A percentile compares a stretch with the other conserved stretches of the same genome.
Conservation (phyloP, 2,329 filamentous ascomycete genomes). For the Zopfia rhizophila region DNA sequence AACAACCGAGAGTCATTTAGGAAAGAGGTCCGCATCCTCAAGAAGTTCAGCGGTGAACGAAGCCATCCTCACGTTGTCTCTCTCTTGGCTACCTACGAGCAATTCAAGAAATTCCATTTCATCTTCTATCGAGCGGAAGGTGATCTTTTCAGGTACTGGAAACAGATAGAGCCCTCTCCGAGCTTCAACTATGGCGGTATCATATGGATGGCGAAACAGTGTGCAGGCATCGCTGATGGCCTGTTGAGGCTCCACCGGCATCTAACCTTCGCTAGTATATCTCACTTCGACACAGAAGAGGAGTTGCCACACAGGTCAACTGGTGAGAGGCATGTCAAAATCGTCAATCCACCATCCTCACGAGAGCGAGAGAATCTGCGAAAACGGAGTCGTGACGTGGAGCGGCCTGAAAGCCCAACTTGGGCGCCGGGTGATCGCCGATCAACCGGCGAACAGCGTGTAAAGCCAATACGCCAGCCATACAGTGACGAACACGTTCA, state of each 20-base stretch:
- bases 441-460: no score
- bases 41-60: constrained; percentile 21
- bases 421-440: no score
- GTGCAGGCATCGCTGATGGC: constrained; percentile 24
- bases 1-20: constrained; percentile 14
- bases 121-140: constrained; percentile 31
- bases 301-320: not conserved
- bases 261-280: not conserved
- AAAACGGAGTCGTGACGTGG: no score
- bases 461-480: no score
- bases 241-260: constrained; percentile 20
- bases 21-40: constrained; percentile 20
- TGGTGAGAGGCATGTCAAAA: no score
- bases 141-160: constrained; percentile 26
- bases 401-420: no score
- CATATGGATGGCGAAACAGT: constrained; percentile 27
- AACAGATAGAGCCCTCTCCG: not conserved
- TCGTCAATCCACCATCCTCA: no score
- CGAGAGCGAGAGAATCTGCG: constrained; percentile 10
- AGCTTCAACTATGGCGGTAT: constrained; percentile 2
- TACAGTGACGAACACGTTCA: no score
- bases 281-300: no score
- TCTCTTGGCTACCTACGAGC: constrained; percentile 30
- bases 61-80: constrained; percentile 26
- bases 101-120: constrained; percentile 25